Percentiles rank a stretch among this genome's conserved stretches.
Evolutionary conservation across 1,139 yeast genomes (phyloP).

Genomic region (Kodamaea plutei): DNA sequence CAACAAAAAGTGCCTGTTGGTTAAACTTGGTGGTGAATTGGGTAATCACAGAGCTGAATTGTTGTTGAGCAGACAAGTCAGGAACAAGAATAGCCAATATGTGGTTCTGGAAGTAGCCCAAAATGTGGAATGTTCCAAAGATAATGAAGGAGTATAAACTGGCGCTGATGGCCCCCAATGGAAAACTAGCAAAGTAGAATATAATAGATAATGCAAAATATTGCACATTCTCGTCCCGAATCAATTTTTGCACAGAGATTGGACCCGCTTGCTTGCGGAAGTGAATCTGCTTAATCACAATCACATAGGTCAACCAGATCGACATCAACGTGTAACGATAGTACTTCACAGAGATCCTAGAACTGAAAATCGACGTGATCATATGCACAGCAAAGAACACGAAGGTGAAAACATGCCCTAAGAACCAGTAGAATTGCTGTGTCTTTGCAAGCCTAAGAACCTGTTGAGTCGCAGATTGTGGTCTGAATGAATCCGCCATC

Average conservation of each 20-base stretch:
- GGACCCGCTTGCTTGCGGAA: slow-evolving; percentile 23
- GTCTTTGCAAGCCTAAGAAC: slow-evolving; percentile 23
- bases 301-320: slow-evolving; percentile 42
- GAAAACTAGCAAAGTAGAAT: slow-evolving; percentile 29
- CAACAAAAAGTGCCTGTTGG: slow-evolving; percentile 44
- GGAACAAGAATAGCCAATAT: slow-evolving; percentile 13
- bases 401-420: slow-evolving; percentile 43
- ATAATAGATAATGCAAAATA: slow-evolving; percentile 42
- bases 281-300: slow-evolving; percentile 47
- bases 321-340: slow-evolving; percentile 39
- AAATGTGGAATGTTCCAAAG: slow-evolving; percentile 55
- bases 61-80: slow-evolving; percentile 12
- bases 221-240: slow-evolving; percentile 50
- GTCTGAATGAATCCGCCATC: slow-evolving; percentile 10
- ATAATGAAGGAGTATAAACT: slow-evolving; percentile 50
- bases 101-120: slow-evolving; percentile 43
- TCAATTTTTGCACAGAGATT: slow-evolving; percentile 11
- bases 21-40: slow-evolving; percentile 37
- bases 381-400: slow-evolving; percentile 29
- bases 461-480: slow-evolving; percentile 11
- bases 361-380: slow-evolving; percentile 30
- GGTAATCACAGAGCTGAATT: slow-evolving; percentile 21
- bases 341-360: slow-evolving; percentile 24
- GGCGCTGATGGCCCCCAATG: slow-evolving; percentile 32
- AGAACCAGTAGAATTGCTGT: slow-evolving; percentile 52